These are phyloP conservation scores for Tricholoma saponaceum DNA, from an alignment of 768 basidiomycete species.

Conservation along the genomic window DNA sequence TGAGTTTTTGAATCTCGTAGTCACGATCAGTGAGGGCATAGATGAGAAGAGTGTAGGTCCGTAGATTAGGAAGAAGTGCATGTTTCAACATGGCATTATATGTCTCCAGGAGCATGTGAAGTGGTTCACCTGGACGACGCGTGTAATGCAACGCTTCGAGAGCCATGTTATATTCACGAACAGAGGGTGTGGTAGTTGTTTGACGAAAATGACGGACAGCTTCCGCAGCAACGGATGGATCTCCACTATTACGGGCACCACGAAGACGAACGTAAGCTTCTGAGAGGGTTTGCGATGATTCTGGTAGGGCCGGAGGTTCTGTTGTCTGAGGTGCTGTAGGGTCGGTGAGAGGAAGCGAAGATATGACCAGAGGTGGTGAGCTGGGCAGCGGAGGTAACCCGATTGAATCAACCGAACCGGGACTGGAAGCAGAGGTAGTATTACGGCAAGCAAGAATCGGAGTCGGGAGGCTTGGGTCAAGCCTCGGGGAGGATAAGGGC, in stretches of 20 bases:
- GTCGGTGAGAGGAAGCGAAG: slow-evolving; percentile 13
- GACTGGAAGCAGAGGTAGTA: slow-evolving; percentile 10
- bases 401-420: neutral
- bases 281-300: slow-evolving; percentile 4
- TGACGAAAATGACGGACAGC: slow-evolving; percentile 32
- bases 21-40: slow-evolving; percentile 63
- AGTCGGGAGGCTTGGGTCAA: slow-evolving; percentile 18
- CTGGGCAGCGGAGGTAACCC: slow-evolving; percentile 1
- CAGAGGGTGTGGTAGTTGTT: slow-evolving; percentile 27
- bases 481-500: slow-evolving; percentile 19
- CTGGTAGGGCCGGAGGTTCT: slow-evolving; percentile 1
- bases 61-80: slow-evolving; percentile 55
- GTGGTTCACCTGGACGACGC: slow-evolving; percentile 46
- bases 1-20: slow-evolving; percentile 49
- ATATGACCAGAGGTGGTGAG: slow-evolving; percentile 9
- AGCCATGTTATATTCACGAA: slow-evolving; percentile 60
- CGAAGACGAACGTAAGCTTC: slow-evolving; percentile 20
- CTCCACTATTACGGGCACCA: slow-evolving; percentile 21
- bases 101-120: slow-evolving; percentile 53
- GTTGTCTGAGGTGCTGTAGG: slow-evolving; percentile 18
- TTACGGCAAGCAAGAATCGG: slow-evolving; percentile 10
- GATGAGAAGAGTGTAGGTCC: slow-evolving; percentile 63
- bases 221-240: slow-evolving; percentile 25
- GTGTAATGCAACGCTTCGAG: slow-evolving; percentile 48
- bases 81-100: slow-evolving; percentile 70